Evolutionary conservation across 2,329 filamentous ascomycete genomes (phyloP).

Genomic region (Phoma sp.): DNA sequence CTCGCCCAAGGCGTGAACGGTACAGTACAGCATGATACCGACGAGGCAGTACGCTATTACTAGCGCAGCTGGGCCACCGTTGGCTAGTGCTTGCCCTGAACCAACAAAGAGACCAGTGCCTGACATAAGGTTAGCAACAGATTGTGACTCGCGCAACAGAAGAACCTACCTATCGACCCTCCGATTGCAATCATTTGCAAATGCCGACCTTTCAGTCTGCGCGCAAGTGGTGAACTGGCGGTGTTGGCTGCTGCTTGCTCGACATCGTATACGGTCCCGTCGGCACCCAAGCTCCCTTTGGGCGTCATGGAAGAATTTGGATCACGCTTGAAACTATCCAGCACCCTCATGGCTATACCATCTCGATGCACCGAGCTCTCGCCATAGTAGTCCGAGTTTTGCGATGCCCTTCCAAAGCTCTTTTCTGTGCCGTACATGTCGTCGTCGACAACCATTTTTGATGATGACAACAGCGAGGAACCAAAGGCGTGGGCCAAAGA

Average conservation of each 20-base stretch:
- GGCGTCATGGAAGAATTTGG: conserved; percentile 55
- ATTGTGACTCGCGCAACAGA: conserved; percentile 3
- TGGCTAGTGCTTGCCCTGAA: conserved; percentile 58
- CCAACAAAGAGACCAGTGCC: conserved; percentile 79
- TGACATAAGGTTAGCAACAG: conserved; percentile 26
- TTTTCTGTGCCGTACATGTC: conserved; percentile 49
- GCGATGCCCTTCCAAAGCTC: conserved; percentile 46
- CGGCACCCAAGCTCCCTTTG: conserved; percentile 55
- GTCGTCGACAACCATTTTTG: conserved; percentile 41
- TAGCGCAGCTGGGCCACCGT: conserved; percentile 47
- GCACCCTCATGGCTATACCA: conserved; percentile 50
- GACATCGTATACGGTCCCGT: conserved; percentile 66
- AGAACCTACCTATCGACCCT: conserved; percentile 70
- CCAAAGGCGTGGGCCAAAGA: conserved; percentile 6
- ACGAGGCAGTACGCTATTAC: conserved; percentile 62
- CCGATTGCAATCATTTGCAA: conserved; percentile 70
- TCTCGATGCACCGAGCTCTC: conserved; percentile 44
- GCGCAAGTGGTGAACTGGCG: conserved; percentile 74
- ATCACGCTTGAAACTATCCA: conserved; percentile 50
- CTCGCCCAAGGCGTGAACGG: conserved; percentile 89
- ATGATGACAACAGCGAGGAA: conserved; percentile 10
- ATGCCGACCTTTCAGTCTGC: conserved; percentile 65
- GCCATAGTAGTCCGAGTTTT: conserved; percentile 48
- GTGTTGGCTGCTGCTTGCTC: conserved; percentile 68
- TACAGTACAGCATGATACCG: conserved; percentile 88